Evolutionary conservation across 768 basidiomycete genomes (phyloP).

Genomic region (Pulveroboletus sp.): DNA sequence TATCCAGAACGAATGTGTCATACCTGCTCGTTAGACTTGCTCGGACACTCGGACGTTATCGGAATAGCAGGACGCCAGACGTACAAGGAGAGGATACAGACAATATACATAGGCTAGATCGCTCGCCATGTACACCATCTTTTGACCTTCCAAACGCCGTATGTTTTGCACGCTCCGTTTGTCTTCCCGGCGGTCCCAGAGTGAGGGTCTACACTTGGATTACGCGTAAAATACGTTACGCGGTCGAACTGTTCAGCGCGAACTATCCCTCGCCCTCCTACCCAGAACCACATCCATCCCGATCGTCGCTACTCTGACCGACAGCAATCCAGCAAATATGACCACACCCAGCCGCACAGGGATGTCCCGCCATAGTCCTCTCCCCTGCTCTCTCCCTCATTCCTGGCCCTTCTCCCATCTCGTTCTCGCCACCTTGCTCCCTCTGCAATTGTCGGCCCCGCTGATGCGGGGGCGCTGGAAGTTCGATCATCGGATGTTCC

Average conservation of each 20-base stretch:
- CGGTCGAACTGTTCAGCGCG: neutral
- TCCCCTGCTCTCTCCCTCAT: slow-evolving; percentile 2
- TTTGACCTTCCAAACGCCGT: too few relatives aligned
- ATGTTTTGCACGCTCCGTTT: too few relatives aligned
- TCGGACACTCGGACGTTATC: too few relatives aligned
- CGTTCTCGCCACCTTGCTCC: slow-evolving; percentile 13
- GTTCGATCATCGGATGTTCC: slow-evolving; percentile 49
- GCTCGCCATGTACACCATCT: too few relatives aligned
- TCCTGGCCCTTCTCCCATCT: slow-evolving; percentile 8
- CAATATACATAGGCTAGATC: too few relatives aligned
- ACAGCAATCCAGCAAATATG: slow-evolving; percentile 72
- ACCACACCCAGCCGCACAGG: slow-evolving; percentile 77
- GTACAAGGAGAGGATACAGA: too few relatives aligned
- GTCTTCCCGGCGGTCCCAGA: too few relatives aligned
- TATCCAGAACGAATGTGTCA: too few relatives aligned
- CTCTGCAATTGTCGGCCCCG: slow-evolving; percentile 25
- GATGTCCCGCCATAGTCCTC: slow-evolving; percentile 42
- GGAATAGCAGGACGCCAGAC: too few relatives aligned
- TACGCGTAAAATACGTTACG: too few relatives aligned
- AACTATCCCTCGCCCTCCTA: neutral
- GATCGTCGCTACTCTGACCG: slow-evolving; percentile 2
- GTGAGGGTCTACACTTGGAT: too few relatives aligned
- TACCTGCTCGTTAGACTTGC: too few relatives aligned
- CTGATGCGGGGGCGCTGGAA: slow-evolving; percentile 19
- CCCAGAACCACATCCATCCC: neutral